phyloP scores from a whole-genome alignment of 306 rosid species.

The Datisca glomerata region DNA sequence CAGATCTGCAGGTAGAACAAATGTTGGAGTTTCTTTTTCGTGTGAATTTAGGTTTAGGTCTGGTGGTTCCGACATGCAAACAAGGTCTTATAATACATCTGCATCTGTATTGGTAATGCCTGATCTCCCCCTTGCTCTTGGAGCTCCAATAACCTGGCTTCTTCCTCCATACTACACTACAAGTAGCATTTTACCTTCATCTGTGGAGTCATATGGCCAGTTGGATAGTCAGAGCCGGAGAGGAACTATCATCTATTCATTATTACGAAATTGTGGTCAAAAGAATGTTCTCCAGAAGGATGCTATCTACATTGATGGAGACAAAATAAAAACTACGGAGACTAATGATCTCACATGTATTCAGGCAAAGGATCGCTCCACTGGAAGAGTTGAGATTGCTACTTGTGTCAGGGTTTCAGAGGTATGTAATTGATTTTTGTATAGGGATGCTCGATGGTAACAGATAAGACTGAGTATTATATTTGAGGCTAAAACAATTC shows the following conservation, averaged over 20 bases:
- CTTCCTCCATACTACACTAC: slow-evolving; percentile 89
- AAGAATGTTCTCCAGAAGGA: slow-evolving; percentile 53
- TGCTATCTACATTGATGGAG: slow-evolving; percentile 54
- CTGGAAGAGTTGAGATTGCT: slow-evolving; percentile 79
- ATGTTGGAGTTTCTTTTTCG: slow-evolving; percentile 50
- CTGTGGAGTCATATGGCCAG: slow-evolving; percentile 44
- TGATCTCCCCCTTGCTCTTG: slow-evolving; percentile 78
- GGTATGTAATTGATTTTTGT: too few species aligned
- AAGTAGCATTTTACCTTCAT: slow-evolving; percentile 46
- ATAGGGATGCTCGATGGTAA: too few species aligned
- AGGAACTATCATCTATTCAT: slow-evolving; percentile 57
- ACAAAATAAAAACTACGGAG: slow-evolving; percentile 59
- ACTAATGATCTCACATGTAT: slow-evolving; percentile 72
- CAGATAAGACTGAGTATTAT: too few species aligned
- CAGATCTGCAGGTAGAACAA: slow-evolving; percentile 88
- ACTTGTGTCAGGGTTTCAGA: slow-evolving; percentile 76
- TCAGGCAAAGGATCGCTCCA: slow-evolving; percentile 74
- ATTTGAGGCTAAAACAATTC: too few species aligned
- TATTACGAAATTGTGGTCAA: slow-evolving; percentile 35
- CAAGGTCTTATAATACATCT: slow-evolving; percentile 56
- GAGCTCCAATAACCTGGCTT: slow-evolving; percentile 85
- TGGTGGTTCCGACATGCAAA: slow-evolving; percentile 27
- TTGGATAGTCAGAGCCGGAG: slow-evolving; percentile 38
- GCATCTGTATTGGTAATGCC: slow-evolving; percentile 62
- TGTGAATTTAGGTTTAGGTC: slow-evolving; percentile 51